Evolutionary conservation across 2,329 filamentous ascomycete genomes (phyloP).

Genomic region (Kalaharituber pfeilii): DNA sequence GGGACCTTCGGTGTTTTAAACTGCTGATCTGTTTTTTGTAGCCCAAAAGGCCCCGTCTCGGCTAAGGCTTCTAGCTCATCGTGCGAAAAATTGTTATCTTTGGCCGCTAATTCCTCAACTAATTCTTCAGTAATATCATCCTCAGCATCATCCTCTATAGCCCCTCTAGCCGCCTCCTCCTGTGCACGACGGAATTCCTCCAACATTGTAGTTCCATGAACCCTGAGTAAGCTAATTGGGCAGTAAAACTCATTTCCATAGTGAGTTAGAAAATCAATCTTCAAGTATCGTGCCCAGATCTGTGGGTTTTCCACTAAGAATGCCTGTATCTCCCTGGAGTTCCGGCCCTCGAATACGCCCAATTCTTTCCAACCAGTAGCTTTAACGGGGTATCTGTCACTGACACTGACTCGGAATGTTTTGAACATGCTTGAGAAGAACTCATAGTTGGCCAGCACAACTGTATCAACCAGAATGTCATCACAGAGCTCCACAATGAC

Average conservation of each 20-base stretch:
- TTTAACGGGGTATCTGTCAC: constrained; percentile 87
- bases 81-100: background rate
- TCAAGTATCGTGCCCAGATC: constrained; percentile 87
- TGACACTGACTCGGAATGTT: constrained; percentile 77
- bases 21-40: background rate
- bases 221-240: constrained; percentile 70
- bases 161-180: constrained; percentile 43
- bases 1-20: background rate
- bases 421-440: constrained; percentile 97
- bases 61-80: background rate
- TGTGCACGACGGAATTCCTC: constrained; percentile 82
- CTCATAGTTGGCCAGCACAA: constrained; percentile 96
- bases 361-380: constrained; percentile 78
- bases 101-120: background rate
- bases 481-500: constrained; percentile 88
- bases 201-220: constrained; percentile 89
- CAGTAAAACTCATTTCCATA: constrained; percentile 97
- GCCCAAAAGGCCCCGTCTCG: too few relatives aligned
- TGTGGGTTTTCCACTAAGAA: constrained; percentile 87
- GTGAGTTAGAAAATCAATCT: constrained; percentile 80
- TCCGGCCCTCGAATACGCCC: constrained; percentile 76
- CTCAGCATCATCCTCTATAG: constrained; percentile 43
- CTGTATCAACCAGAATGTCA: constrained; percentile 69
- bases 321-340: constrained; percentile 82
- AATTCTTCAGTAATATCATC: constrained; percentile 29